Conservation (phyloP, 2,329 filamentous ascomycete genomes). For the Hypoxylon sp. region DNA sequence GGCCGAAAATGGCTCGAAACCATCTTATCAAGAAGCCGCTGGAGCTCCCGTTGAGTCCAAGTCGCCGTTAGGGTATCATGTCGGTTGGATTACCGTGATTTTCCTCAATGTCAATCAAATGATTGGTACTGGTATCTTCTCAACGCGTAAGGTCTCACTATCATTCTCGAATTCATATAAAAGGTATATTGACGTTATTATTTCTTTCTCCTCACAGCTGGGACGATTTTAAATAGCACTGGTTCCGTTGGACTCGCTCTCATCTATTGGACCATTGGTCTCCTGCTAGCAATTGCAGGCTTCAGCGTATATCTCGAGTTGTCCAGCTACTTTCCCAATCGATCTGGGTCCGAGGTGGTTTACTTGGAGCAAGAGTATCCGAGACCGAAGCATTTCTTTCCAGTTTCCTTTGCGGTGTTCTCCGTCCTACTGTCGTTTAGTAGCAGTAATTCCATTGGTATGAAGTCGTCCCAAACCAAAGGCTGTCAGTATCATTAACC, state of each 20-base stretch:
- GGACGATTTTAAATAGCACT: constrained; percentile 64
- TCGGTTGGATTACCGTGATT: constrained; percentile 69
- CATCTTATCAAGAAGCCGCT: constrained; percentile 70
- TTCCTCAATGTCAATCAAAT: constrained; percentile 73
- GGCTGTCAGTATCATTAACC: neutral
- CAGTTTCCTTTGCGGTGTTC: constrained; percentile 69
- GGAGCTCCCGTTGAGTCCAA: constrained; percentile 73
- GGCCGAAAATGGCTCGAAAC: constrained; percentile 61
- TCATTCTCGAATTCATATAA: neutral
- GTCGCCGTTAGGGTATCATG: constrained; percentile 73
- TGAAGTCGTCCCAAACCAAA: constrained; percentile 28
- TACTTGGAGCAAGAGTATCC: constrained; percentile 73
- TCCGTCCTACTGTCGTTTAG: constrained; percentile 71
- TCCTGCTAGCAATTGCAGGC: constrained; percentile 63
- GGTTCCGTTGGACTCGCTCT: constrained; percentile 68
- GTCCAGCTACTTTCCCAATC: constrained; percentile 69
- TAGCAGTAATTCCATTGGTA: constrained; percentile 69
- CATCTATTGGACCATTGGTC: constrained; percentile 70
- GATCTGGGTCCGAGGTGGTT: constrained; percentile 70
- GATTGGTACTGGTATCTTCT: constrained; percentile 74
- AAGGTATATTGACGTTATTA: neutral
- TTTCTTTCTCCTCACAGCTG: constrained; percentile 55
- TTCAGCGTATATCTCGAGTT: constrained; percentile 69
- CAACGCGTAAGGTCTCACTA: constrained; percentile 50
- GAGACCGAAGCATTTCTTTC: constrained; percentile 69